Evolutionary conservation across 345 rosid genomes (phyloP), one percentile per base, ranked within the genome.

Genomic region (Eucalyptus decipiens): DNA sequence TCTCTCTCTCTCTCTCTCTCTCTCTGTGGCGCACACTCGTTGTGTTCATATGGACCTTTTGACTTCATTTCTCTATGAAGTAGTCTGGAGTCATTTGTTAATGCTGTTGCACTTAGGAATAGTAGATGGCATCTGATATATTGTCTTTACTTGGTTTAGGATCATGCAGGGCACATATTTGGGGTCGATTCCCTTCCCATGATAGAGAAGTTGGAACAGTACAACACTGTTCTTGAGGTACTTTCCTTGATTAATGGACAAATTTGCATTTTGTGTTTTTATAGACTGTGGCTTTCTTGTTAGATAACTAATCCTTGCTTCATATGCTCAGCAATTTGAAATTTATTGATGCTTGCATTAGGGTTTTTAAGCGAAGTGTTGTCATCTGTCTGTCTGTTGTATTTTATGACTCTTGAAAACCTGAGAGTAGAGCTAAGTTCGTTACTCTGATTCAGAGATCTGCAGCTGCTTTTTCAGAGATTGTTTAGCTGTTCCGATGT

Each of bases 131-230:
- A 45, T 83, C 60, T 7, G 49, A 52, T 81, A 40, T 50, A 52
- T 32, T 51, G 87, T 69, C 81, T 90, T 88, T 89, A 60, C 86
- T 60, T 89, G 91, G 32, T 89, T 90, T 92, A 97, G 98, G 99
- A 97, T 93, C 99, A 96, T 92, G 98, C 98, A 80, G 98, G 99
- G 72, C 99, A 97, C 91, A 97, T 97, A 89, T 95, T 87, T 94
- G 98, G 99, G 87, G 98, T 97, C 50, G 96, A 97, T 92, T 97
- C 99, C 40, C 49, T 67, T 91, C 96, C 94, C 88, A 97, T 97
- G 99, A 92, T 96, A 86, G 93, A 95, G 88, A 97, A 97, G 92
- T 87, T 97, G 94, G 98, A 97, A 93, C 97, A 97, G 88, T 97
- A 97, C 92, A 95, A 97, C 90, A 86, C 81, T 89, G 90, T 97